Percentiles rank a stretch among this genome's conserved stretches.
Conservation (phyloP, 192 early-diverging fungal species). For the Coemansia sp. region DNA sequence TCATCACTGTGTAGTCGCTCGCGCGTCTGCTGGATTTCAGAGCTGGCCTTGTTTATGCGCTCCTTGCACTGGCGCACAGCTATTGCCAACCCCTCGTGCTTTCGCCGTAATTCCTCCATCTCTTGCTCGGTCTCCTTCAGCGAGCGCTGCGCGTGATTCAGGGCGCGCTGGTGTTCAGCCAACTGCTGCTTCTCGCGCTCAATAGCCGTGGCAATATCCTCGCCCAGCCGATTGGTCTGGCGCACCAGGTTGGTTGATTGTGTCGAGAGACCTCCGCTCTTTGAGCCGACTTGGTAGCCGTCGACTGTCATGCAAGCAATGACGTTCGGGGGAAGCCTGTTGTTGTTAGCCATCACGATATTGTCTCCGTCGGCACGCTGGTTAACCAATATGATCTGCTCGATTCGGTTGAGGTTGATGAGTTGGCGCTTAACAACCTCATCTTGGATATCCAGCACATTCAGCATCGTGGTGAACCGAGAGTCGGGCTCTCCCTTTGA, state of each 20-base stretch:
- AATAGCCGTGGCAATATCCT: constrained; percentile 51
- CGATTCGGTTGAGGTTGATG: constrained; percentile 64
- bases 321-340: constrained; percentile 62
- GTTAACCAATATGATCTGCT: constrained; percentile 67
- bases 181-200: constrained; percentile 29
- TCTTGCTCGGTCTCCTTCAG: constrained; percentile 27
- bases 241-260: constrained; percentile 41
- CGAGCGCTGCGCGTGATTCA: constrained; percentile 14
- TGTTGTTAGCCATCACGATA: constrained; percentile 51
- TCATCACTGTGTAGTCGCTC: constrained; percentile 61
- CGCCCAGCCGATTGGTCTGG: constrained; percentile 52
- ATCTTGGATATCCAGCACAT: constrained; percentile 58
- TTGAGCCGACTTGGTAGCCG: constrained; percentile 60
- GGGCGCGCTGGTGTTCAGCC: constrained; percentile 3
- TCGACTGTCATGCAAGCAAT: constrained; percentile 58
- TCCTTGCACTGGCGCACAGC: constrained; percentile 42
- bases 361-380: constrained; percentile 41
- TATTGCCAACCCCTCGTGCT: constrained; percentile 18
- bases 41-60: constrained; percentile 28
- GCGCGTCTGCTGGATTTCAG: constrained; percentile 45
- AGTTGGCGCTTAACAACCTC: constrained; percentile 74
- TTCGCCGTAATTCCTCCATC: constrained; percentile 34
- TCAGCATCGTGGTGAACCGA: constrained; percentile 61
- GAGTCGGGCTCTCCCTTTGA: constrained; percentile 60
- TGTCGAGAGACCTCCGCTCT: constrained; percentile 43